Evolutionary conservation across 352 stramenopile genomes (phyloP), one percentile per base, ranked within the genome.

Genomic region (Globisporangium echinulatum): DNA sequence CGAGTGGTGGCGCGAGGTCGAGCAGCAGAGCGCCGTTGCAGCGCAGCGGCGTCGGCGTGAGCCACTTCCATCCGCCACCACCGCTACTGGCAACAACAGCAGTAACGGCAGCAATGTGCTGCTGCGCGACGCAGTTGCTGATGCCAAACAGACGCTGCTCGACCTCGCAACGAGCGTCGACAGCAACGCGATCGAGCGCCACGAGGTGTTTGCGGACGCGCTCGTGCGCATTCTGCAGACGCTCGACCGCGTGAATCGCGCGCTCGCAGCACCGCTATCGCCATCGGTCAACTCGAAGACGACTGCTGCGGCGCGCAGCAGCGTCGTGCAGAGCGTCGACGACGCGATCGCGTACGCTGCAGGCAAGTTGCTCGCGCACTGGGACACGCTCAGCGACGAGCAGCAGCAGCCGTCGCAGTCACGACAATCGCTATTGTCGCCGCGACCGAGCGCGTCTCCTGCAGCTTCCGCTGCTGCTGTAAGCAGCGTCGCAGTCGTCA

Each of bases 1-100:
- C 13, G 69, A 67, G 58, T 84, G 75, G 75, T 84, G 75, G 75
- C 57, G 66, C 8, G 68, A 79, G 36, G 59, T 84, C 13, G 64
- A 82, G 60, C 59, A 52, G 14, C 59, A 68, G 37, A 76, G 65
- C 13, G 55, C 72, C 37, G 52, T 46, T 10, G 42, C 56, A 11
- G 36, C 39, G 4, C 52, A 56, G 56, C 33, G 38, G 17, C 54
- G 52, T 17, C 52, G 33, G 7, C 19, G 54, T 42, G 54, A 42
- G n/a, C 11, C 43, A 52, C 25, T 1, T 25, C 25, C 25, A 25
- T 25, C 25, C 25, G 25, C 25, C 25, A 25, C 25, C 2, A 25
- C 25, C 25, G 25, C 25, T 25, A 19, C 7, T 17, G 17, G 49
- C 9, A 13, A 14, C 6, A 3, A 53, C 10, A 4, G 25, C 25